These are phyloP conservation scores for Kingdonia uniflora DNA, from an alignment of 164 flowering plant species.

Conservation along the genomic window DNA sequence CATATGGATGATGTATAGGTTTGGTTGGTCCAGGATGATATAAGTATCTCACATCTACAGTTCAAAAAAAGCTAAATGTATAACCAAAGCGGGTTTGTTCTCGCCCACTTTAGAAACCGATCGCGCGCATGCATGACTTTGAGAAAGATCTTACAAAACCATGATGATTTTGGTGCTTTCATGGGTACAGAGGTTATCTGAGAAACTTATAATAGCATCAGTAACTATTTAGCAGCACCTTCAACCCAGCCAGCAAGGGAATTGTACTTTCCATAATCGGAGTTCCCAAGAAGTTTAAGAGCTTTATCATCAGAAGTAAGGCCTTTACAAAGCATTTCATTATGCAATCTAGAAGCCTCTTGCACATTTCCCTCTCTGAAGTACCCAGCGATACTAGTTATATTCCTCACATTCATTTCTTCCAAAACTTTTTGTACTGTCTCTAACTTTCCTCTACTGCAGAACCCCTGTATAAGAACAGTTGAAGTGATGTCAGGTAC, in stretches of 20 bases:
- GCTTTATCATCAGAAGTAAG: slow-evolving; percentile 53
- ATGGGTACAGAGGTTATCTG: too few relatives aligned
- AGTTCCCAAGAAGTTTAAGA: slow-evolving; percentile 55
- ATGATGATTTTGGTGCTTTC: too few relatives aligned
- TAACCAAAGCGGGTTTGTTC: too few relatives aligned
- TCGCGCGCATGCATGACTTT: too few relatives aligned
- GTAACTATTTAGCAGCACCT: too few relatives aligned
- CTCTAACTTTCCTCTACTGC: slow-evolving; percentile 45
- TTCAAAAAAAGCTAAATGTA: too few relatives aligned
- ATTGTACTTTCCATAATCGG: slow-evolving; percentile 19
- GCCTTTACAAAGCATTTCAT: slow-evolving; percentile 84
- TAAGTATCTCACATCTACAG: too few relatives aligned
- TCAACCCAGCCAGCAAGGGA: slow-evolving; percentile 1
- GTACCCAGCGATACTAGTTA: slow-evolving; percentile 50
- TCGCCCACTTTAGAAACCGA: too few relatives aligned
- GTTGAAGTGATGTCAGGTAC: slow-evolving; percentile 50
- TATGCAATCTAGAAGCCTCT: slow-evolving; percentile 65
- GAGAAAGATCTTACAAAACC: too few relatives aligned
- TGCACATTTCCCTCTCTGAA: slow-evolving; percentile 58
- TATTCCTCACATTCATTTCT: slow-evolving; percentile 43
- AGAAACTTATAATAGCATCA: too few relatives aligned
- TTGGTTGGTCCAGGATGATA: too few relatives aligned
- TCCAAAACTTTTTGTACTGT: slow-evolving; percentile 48
- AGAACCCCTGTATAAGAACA: slow-evolving; percentile 53
- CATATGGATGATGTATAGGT: too few relatives aligned